Conservation (phyloP, 177 flowering plant genomes). For the Vitis hybrid region DNA sequence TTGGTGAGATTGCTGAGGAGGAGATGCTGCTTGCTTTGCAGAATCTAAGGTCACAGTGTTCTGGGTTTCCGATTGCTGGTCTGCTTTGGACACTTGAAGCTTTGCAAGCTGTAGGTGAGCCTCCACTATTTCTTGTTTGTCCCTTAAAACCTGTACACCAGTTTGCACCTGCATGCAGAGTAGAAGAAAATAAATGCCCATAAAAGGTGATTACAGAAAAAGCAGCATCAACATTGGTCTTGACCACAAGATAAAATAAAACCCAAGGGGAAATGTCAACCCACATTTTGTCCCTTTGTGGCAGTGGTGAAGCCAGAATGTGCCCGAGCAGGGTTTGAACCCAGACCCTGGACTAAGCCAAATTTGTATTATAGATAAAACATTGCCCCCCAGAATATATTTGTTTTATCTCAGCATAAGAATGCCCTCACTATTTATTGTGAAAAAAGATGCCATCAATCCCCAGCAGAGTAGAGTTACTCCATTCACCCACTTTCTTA, state of each 20-base stretch:
- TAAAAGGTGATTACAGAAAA: background rate
- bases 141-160: slow-evolving; percentile 64
- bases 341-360: no score
- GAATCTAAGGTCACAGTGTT: slow-evolving; percentile 37
- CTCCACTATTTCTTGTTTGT: slow-evolving; percentile 76
- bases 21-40: slow-evolving; percentile 45
- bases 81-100: slow-evolving; percentile 59
- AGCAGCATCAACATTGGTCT: background rate
- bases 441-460: no score
- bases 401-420: no score
- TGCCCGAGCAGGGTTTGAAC: no score
- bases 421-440: no score
- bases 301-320: no score
- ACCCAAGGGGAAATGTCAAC: background rate
- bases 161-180: slow-evolving; percentile 63
- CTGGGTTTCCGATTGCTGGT: slow-evolving; percentile 42
- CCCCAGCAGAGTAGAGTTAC: no score
- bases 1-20: slow-evolving; percentile 53
- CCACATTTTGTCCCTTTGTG: no score
- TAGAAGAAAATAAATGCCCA: slow-evolving; percentile 8
- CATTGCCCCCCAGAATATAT: no score
- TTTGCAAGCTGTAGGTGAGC: slow-evolving; percentile 66
- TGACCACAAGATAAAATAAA: background rate
- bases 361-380: no score
- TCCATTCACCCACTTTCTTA: no score